Evolutionary conservation across 148 eudicot species (phyloP).

Genomic region (Pouteria glomerata): DNA sequence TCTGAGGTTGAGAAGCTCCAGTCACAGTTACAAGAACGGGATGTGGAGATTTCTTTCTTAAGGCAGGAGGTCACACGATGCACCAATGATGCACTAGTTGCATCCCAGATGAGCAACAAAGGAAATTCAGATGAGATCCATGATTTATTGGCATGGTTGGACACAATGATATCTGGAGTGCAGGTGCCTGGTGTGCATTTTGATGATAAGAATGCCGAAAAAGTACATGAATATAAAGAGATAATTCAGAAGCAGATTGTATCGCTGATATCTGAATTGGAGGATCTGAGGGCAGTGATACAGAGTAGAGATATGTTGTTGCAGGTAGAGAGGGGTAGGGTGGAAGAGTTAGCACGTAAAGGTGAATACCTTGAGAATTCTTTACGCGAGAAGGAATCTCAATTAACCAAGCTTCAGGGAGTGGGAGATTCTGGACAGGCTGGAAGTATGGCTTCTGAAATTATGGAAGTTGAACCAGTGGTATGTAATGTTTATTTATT

Average conservation of each 20-base stretch:
- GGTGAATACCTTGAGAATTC: slow-evolving; percentile 58
- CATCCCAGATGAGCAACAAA: slow-evolving; percentile 63
- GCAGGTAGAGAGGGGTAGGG: slow-evolving; percentile 59
- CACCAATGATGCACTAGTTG: slow-evolving; percentile 77
- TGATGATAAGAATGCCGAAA: slow-evolving; percentile 24
- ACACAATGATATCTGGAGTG: slow-evolving; percentile 40
- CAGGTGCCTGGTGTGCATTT: slow-evolving; percentile 30
- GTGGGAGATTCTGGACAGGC: slow-evolving; percentile 39
- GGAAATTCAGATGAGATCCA: slow-evolving; percentile 56
- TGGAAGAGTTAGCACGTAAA: slow-evolving; percentile 52
- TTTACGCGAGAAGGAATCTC: slow-evolving; percentile 59
- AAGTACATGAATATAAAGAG: slow-evolving; percentile 43
- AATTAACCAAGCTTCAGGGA: slow-evolving; percentile 39
- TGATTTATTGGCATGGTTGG: slow-evolving; percentile 69
- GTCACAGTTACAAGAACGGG: slow-evolving; percentile 79
- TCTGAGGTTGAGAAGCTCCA: slow-evolving; percentile 94
- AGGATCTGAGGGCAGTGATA: slow-evolving; percentile 49
- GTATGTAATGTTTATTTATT: slow-evolving; percentile 39
- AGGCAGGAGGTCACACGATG: slow-evolving; percentile 94
- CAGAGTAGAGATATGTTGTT: slow-evolving; percentile 58
- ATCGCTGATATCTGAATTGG: slow-evolving; percentile 56
- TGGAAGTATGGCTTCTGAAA: slow-evolving; percentile 51
- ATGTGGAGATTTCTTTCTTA: slow-evolving; percentile 78
- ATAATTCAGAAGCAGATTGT: slow-evolving; percentile 48
- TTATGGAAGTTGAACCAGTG: slow-evolving; percentile 74